These are phyloP conservation scores for Verbena officinalis DNA, from an alignment of 257 asterid species.

Conservation along the genomic window DNA sequence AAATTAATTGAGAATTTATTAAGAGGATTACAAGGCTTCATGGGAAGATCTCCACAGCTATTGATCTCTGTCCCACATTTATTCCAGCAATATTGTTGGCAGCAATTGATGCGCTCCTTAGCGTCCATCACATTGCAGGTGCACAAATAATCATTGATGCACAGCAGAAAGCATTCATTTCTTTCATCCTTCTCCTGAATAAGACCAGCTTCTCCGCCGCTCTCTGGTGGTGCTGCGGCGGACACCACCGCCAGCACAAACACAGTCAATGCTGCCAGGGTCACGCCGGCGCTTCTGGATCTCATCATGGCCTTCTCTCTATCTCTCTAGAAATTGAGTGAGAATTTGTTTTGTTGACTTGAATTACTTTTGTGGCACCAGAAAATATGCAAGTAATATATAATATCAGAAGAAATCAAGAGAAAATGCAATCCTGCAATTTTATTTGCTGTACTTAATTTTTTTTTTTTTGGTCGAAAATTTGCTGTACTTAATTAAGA, in stretches of 20 bases:
- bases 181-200: neutral
- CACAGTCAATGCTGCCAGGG: neutral
- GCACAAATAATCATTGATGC: neutral
- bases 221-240: neutral
- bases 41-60: conserved; percentile 4
- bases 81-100: conserved; percentile 12
- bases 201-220: neutral
- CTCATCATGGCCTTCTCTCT: neutral
- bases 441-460: too few species aligned
- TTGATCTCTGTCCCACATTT: too few species aligned
- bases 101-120: conserved; percentile 1
- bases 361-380: too few species aligned
- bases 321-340: neutral
- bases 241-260: conserved; percentile 7
- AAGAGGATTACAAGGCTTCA: conserved; percentile 1
- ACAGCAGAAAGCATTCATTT: conserved; percentile 8
- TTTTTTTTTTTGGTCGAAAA: too few species aligned
- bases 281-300: neutral
- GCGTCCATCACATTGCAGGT: neutral
- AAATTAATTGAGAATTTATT: neutral
- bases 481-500: too few species aligned
- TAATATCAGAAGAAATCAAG: too few species aligned
- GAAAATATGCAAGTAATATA: too few species aligned
- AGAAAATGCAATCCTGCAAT: too few species aligned
- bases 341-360: too few species aligned